These are phyloP conservation scores for Gossypium stocksii DNA, from an alignment of 345 rosid species.

Conservation along the genomic window DNA sequence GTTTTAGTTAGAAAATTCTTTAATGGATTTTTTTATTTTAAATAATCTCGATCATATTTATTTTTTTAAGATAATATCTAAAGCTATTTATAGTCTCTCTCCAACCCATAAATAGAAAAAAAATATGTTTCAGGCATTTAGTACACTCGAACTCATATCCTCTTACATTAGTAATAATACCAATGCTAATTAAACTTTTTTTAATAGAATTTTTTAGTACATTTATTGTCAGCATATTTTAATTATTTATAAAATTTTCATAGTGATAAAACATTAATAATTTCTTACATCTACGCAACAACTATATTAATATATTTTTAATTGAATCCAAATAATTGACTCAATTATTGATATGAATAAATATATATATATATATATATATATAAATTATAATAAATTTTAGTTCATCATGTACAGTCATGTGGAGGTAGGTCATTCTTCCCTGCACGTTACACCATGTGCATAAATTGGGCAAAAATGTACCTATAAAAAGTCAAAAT, in stretches of 20 bases:
- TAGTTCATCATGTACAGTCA: neutral
- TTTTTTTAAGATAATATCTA: too few species aligned
- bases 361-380: too few species aligned
- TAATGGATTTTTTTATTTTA: too few species aligned
- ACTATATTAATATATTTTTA: neutral
- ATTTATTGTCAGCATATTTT: too few species aligned
- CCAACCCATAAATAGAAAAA: fast-evolving
- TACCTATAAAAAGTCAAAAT: neutral
- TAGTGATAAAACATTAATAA: neutral
- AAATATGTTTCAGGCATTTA: fast-evolving
- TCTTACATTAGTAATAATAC: fast-evolving
- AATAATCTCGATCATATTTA: too few species aligned
- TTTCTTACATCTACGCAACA: neutral
- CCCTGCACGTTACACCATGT: slow-evolving; percentile 15
- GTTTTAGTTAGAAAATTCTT: too few species aligned
- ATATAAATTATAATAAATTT: neutral
- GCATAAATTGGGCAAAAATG: neutral
- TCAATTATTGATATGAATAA: neutral
- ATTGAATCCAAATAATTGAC: neutral
- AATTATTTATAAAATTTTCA: too few species aligned
- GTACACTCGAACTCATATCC: fast-evolving
- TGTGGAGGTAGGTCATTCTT: neutral
- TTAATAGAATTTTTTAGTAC: too few species aligned
- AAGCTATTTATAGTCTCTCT: fast-evolving
- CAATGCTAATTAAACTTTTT: too few species aligned